Percentiles rank a stretch among this genome's conserved stretches.
Evolutionary conservation across 306 rosid genomes (phyloP).

Genomic region (Glycine tomentella): DNA sequence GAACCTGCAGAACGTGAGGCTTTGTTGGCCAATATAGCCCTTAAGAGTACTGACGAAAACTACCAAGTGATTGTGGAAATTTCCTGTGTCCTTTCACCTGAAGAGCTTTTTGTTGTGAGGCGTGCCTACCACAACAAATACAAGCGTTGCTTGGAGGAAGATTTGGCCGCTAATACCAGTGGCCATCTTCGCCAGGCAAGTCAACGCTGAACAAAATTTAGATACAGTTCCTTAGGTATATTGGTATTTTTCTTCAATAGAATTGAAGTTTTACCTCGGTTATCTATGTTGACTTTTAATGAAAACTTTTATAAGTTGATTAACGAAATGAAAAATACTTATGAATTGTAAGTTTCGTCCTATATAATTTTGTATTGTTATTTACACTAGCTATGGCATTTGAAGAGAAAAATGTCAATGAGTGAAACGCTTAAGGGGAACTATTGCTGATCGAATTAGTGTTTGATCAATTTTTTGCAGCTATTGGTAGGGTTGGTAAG

Average conservation of each 20-base stretch:
- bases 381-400: not conserved
- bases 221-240: not conserved
- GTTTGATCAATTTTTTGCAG: constrained; percentile 48
- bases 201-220: not conserved
- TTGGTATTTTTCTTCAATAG: not conserved
- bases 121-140: constrained; percentile 76
- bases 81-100: constrained; percentile 64
- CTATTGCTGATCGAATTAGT: not conserved
- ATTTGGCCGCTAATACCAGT: constrained; percentile 65
- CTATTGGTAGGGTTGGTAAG: constrained; percentile 71
- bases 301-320: not conserved
- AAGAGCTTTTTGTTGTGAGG: constrained; percentile 70
- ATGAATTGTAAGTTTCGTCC: not conserved
- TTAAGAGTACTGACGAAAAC: constrained; percentile 48
- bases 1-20: constrained; percentile 84
- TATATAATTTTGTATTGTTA: not conserved
- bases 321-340: not conserved
- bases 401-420: not conserved
- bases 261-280: not conserved
- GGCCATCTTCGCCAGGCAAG: constrained; percentile 80
- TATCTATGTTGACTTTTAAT: not conserved
- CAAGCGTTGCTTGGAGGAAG: constrained; percentile 86
- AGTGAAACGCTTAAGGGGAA: not conserved
- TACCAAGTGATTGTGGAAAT: constrained; percentile 69
- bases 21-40: constrained; percentile 69